phyloP scores from a whole-genome alignment of 768 basidiomycete genomes.

The Rubroboletus pulcherrimus region DNA sequence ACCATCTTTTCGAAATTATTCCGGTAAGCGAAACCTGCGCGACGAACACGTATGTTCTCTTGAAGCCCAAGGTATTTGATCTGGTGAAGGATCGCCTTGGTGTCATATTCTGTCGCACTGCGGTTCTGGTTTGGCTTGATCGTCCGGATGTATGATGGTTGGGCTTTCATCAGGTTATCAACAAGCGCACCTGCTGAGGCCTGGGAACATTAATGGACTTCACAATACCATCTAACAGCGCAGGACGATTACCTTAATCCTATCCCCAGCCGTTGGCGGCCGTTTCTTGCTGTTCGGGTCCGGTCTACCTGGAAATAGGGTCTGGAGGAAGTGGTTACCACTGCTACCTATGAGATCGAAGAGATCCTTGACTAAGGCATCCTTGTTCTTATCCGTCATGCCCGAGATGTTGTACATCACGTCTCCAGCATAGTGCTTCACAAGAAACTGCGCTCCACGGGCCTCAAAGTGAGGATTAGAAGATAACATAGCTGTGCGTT shows the following conservation, averaged over 20 bases:
- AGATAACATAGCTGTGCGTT: constrained; percentile 76
- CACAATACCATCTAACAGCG: background rate
- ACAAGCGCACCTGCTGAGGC: constrained; percentile 93
- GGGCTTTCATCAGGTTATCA: constrained; percentile 95
- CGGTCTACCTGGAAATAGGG: constrained; percentile 88
- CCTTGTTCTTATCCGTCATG: constrained; percentile 99
- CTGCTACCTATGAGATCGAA: constrained; percentile 83
- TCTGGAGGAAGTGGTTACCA: constrained; percentile 81
- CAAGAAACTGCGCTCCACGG: constrained; percentile 90
- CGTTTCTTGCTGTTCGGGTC: constrained; percentile 97
- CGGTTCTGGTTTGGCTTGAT: constrained; percentile 99
- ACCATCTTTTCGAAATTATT: constrained; percentile 99
- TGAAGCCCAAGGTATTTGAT: constrained; percentile 98
- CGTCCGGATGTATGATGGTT: constrained; percentile 97
- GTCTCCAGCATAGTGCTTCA: constrained; percentile 97
- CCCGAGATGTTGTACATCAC: constrained; percentile 97
- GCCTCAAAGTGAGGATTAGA: constrained; percentile 93
- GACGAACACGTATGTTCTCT: constrained; percentile 95
- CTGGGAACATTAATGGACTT: constrained; percentile 34
- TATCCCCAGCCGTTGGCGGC: constrained; percentile 95
- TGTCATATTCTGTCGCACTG: constrained; percentile 86
- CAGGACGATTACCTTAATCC: constrained; percentile 71
- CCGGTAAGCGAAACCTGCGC: constrained; percentile 96
- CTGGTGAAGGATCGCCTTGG: constrained; percentile 94
- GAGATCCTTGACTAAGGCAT: constrained; percentile 90